Percentiles rank a stretch among this genome's conserved stretches.
Conservation (phyloP, 345 rosid species). For the Eucalyptus caleyi region DNA sequence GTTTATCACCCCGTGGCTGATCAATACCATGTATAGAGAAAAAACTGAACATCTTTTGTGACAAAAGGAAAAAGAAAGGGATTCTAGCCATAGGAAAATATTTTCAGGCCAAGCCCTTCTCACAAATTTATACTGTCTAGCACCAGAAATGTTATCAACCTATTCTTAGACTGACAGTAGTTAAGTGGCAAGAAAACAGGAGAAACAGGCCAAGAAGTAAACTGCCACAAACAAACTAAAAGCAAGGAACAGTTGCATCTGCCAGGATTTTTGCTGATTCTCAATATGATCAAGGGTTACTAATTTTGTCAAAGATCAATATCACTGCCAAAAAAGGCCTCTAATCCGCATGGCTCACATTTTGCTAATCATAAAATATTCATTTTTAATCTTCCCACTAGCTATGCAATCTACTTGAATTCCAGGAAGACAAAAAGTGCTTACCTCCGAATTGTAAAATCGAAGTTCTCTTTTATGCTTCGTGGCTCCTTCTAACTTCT, state of each 20-base stretch:
- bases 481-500: slow-evolving; percentile 63
- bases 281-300: neutral
- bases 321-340: neutral
- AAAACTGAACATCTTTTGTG: neutral
- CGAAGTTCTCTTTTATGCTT: slow-evolving; percentile 54
- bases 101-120: neutral
- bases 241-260: neutral
- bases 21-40: neutral
- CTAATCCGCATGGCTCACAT: neutral
- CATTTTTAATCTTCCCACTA: neutral
- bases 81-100: neutral
- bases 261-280: neutral
- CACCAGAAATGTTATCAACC: neutral
- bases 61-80: neutral
- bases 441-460: slow-evolving; percentile 82
- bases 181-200: neutral
- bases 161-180: neutral
- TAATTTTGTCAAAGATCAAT: neutral
- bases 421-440: neutral
- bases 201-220: neutral
- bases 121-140: neutral
- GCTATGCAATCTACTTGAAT: neutral
- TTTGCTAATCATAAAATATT: neutral
- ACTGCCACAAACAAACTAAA: neutral
- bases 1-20: neutral